A percentile compares a stretch with the other conserved stretches of the same genome.
Evolutionary conservation across 208 protist species (phyloP).

Genomic region (Leishmania mexicana): DNA sequence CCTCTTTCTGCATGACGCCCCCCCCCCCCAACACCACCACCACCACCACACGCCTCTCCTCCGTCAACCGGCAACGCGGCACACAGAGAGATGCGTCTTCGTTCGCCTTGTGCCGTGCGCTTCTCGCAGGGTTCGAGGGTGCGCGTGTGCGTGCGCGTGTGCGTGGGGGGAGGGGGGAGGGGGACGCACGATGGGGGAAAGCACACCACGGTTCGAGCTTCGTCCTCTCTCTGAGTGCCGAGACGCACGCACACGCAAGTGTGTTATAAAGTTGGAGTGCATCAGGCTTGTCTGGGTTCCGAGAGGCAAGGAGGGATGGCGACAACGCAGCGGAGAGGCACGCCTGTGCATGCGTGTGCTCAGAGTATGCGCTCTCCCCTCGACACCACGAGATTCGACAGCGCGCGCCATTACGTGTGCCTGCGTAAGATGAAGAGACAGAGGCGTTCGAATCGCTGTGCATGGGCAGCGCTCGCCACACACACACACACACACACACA

Average conservation of each 20-base stretch:
- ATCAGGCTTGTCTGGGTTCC: not conserved
- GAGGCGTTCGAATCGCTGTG: not conserved
- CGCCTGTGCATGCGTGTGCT: slow-evolving; percentile 10
- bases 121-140: not conserved
- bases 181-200: not conserved
- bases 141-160: too few species aligned
- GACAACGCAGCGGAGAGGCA: slow-evolving; percentile 8
- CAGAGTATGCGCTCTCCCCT: not conserved
- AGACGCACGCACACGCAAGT: not conserved
- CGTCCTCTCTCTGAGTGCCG: not conserved
- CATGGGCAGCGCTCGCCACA: not conserved
- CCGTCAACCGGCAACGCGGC: not conserved
- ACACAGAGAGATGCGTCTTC: not conserved
- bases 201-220: too few species aligned
- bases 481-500: not conserved
- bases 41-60: not conserved
- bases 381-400: not conserved
- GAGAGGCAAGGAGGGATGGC: not conserved
- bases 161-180: too few species aligned
- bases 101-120: not conserved
- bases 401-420: slow-evolving; percentile 1
- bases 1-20: not conserved
- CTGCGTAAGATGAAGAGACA: not conserved
- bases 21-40: not conserved
- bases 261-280: not conserved